phyloP scores from a whole-genome alignment of 2,329 filamentous ascomycete species.

The Penicillium sp. region DNA sequence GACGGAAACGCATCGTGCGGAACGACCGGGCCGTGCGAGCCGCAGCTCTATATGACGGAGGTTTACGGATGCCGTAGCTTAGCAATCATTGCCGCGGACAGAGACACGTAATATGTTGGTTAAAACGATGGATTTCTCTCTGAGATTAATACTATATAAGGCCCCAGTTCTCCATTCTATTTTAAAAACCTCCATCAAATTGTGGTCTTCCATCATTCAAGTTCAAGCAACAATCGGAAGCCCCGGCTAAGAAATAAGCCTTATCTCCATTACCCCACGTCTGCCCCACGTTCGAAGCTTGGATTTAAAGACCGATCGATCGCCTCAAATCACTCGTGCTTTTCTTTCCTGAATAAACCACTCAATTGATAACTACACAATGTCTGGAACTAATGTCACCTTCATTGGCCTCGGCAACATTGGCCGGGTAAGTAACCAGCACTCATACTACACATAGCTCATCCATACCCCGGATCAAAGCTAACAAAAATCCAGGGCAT shows the following conservation, averaged over 20 bases:
- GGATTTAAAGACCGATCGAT: neutral
- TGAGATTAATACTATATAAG: neutral
- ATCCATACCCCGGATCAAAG: neutral
- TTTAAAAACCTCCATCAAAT: neutral
- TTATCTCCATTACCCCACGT: slow-evolving; percentile 1
- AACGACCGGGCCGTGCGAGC: slow-evolving; percentile 1
- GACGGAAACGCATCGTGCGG: neutral
- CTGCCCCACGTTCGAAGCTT: slow-evolving; percentile 1
- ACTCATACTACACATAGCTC: neutral
- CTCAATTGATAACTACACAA: slow-evolving; percentile 5
- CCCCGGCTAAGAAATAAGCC: slow-evolving; percentile 1
- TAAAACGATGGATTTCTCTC: neutral
- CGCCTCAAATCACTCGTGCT: neutral
- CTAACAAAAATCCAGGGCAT: slow-evolving; percentile 63
- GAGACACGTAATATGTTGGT: neutral
- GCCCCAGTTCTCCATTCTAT: neutral
- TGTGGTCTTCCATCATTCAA: neutral
- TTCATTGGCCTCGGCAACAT: slow-evolving; percentile 89
- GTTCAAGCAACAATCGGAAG: neutral
- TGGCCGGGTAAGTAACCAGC: slow-evolving; percentile 65
- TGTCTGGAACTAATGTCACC: slow-evolving; percentile 55
- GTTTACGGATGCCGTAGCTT: neutral
- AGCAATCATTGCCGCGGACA: neutral
- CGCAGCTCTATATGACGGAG: neutral
- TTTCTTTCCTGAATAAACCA: neutral